phyloP scores from a whole-genome alignment of 225 moss, liverwort and hornwort genomes.

The Pseudoscleropodium purum region DNA sequence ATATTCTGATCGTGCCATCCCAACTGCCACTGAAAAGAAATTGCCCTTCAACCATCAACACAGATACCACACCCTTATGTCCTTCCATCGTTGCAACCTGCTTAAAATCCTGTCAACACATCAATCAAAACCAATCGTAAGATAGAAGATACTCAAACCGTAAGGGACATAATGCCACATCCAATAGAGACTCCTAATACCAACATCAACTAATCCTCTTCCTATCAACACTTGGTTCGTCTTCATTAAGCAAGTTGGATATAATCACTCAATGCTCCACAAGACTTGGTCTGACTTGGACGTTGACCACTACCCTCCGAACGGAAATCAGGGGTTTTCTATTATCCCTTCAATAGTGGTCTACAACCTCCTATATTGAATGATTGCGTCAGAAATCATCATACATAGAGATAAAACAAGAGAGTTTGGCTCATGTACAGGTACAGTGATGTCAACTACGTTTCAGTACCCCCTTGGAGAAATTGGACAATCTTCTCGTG shows the following conservation, averaged over 20 bases:
- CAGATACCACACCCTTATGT: slow-evolving; percentile 67
- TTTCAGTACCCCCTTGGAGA: neutral
- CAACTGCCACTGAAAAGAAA: slow-evolving; percentile 93
- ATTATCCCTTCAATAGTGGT: neutral
- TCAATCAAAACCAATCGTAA: neutral
- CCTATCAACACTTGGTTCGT: neutral
- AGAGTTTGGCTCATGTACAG: neutral
- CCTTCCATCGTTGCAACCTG: slow-evolving; percentile 66
- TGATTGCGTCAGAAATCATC: neutral
- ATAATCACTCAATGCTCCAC: neutral
- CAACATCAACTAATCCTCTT: neutral
- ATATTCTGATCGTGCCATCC: slow-evolving; percentile 86
- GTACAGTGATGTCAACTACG: neutral
- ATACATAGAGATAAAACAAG: neutral
- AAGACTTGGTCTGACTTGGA: neutral
- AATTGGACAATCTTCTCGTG: neutral
- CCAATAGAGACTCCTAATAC: neutral
- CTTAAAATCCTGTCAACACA: slow-evolving; percentile 34
- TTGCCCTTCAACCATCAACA: slow-evolving; percentile 69
- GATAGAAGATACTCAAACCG: neutral
- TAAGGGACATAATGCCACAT: neutral
- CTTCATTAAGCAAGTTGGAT: neutral
- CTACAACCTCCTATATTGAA: neutral
- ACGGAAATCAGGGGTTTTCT: neutral
- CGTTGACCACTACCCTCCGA: neutral